phyloP scores from a whole-genome alignment of 2,329 filamentous ascomycete species.

The Chrysoporthe cubensis region DNA sequence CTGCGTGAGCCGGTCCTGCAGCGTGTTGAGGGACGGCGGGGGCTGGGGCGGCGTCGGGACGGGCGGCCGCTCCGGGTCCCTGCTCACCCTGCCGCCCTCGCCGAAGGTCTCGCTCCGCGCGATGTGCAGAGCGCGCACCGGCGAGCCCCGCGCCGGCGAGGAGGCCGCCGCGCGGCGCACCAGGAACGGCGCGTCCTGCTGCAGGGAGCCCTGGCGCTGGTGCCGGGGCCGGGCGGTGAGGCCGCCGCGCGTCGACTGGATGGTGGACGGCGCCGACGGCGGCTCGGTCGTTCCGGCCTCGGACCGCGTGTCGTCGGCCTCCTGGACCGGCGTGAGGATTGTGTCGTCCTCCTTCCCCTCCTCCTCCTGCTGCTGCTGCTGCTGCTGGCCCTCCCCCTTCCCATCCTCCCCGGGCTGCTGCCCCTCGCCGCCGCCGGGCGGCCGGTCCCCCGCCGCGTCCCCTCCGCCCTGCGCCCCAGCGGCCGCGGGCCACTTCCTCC shows the following conservation, averaged over 20 bases:
- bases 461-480: background rate
- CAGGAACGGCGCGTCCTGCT: slow-evolving; percentile 1
- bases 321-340: slow-evolving; percentile 17
- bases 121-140: background rate
- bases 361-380: background rate
- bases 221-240: slow-evolving; percentile 21
- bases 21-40: slow-evolving; percentile 13
- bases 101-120: slow-evolving; percentile 16
- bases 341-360: background rate
- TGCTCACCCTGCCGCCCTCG: slow-evolving; percentile 4
- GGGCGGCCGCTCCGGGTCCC: slow-evolving; percentile 10
- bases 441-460: background rate
- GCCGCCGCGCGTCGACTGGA: slow-evolving; percentile 14
- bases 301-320: slow-evolving; percentile 22
- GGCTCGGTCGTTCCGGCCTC: slow-evolving; percentile 21
- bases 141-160: background rate
- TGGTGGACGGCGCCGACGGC: slow-evolving; percentile 15
- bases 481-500: background rate
- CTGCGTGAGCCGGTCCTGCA: slow-evolving; percentile 16
- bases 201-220: background rate
- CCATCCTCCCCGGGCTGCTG: background rate
- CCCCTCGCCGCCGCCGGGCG: background rate
- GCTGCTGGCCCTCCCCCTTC: too few relatives aligned
- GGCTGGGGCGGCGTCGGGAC: slow-evolving; percentile 16
- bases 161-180: slow-evolving; percentile 4